Percentiles rank a stretch among this genome's conserved stretches.
Evolutionary conservation across 495 filamentous ascomycete genomes (phyloP).

Genomic region (Hyphodiscus hymeniophilus): DNA sequence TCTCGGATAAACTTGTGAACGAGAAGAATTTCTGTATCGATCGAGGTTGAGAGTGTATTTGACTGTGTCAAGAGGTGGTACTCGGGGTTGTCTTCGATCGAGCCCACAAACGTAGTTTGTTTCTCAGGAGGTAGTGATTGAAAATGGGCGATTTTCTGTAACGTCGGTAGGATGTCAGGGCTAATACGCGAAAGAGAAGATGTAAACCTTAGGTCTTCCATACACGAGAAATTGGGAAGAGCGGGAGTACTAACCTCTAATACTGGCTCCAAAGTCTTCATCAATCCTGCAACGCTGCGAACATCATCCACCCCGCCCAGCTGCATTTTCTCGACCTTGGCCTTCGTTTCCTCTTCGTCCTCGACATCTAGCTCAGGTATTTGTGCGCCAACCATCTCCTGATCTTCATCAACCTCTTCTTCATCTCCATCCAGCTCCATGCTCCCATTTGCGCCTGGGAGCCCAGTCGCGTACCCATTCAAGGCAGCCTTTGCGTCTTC

Average conservation of each 20-base stretch:
- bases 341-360: conserved; percentile 62
- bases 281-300: conserved; percentile 61
- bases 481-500: conserved; percentile 20
- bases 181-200: conserved; percentile 23
- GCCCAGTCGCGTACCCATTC: conserved; percentile 24
- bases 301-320: conserved; percentile 64
- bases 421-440: conserved; percentile 43
- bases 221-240: conserved; percentile 23
- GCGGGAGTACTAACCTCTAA: conserved; percentile 57
- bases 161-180: conserved; percentile 47
- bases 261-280: conserved; percentile 69
- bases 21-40: conserved; percentile 83
- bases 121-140: conserved; percentile 59
- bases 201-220: conserved; percentile 34
- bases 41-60: conserved; percentile 77
- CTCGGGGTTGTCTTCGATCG: conserved; percentile 78
- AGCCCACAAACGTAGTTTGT: conserved; percentile 54
- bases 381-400: conserved; percentile 44
- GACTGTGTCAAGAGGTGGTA: conserved; percentile 77
- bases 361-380: conserved; percentile 37
- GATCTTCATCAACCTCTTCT: conserved; percentile 38
- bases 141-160: conserved; percentile 70
- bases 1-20: conserved; percentile 95
- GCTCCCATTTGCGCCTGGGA: conserved; percentile 22
- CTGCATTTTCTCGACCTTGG: conserved; percentile 72